A percentile compares a stretch with the other conserved stretches of the same genome.
Conservation (phyloP, 2,329 filamentous ascomycete species). For the Xylariaceae sp. region DNA sequence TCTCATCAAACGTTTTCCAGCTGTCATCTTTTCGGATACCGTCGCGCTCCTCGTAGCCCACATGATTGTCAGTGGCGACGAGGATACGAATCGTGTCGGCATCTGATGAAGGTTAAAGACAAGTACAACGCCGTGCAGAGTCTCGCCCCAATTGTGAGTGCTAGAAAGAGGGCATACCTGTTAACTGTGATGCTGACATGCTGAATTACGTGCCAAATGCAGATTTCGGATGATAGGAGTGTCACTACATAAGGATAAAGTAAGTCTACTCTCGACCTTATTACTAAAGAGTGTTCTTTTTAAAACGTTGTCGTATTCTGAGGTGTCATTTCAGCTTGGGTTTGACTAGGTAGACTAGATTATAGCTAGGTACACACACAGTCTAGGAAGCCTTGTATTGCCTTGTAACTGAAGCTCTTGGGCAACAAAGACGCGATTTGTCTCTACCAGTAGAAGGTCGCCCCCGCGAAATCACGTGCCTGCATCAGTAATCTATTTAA, state of each 20-base stretch:
- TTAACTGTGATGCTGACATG: constrained; percentile 37
- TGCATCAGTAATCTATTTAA: background rate
- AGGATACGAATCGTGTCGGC: constrained; percentile 93
- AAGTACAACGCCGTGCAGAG: background rate
- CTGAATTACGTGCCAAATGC: background rate
- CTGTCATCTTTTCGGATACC: constrained; percentile 95
- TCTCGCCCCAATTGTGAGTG: background rate
- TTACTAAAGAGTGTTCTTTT: background rate
- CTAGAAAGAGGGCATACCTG: constrained; percentile 30
- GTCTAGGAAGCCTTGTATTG: no score
- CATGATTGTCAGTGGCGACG: constrained; percentile 95
- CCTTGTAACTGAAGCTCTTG: background rate
- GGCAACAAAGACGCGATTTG: constrained; percentile 22
- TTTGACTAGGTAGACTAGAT: background rate
- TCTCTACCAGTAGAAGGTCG: background rate
- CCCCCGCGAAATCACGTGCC: constrained; percentile 33
- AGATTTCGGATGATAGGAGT: background rate
- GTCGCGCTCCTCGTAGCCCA: constrained; percentile 94
- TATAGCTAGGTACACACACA: no score
- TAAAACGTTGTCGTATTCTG: constrained; percentile 5
- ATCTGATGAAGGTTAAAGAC: constrained; percentile 42
- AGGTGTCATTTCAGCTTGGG: background rate
- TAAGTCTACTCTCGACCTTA: background rate
- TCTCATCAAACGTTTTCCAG: constrained; percentile 94
- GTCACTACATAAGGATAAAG: background rate